Conservation (phyloP, 352 stramenopile genomes). For the Lagenidium giganteum region DNA sequence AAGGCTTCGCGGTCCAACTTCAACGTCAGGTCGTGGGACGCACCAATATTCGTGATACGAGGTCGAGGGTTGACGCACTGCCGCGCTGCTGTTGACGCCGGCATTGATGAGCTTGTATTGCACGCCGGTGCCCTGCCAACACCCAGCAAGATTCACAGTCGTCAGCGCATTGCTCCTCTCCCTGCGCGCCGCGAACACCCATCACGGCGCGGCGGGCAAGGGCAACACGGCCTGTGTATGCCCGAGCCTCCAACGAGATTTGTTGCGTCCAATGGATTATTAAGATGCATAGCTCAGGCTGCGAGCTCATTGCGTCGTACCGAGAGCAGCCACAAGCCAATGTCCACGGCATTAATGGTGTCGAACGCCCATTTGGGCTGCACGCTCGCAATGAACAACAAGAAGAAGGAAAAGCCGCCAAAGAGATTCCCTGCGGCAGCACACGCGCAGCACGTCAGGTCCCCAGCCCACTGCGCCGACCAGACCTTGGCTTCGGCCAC, state of each 20-base stretch:
- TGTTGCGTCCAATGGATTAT: too few relatives aligned
- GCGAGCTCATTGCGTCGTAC: constrained; percentile 10
- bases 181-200: too few relatives aligned
- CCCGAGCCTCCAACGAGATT: background rate
- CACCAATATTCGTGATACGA: too few relatives aligned
- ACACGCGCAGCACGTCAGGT: too few relatives aligned
- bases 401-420: constrained; percentile 25
- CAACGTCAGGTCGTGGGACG: too few relatives aligned
- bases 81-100: constrained; percentile 24
- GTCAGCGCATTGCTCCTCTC: too few relatives aligned
- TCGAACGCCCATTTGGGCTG: constrained; percentile 40
- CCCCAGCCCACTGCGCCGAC: too few relatives aligned
- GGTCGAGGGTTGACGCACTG: too few relatives aligned
- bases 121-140: constrained; percentile 35
- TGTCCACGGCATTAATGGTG: constrained; percentile 43
- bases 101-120: constrained; percentile 68
- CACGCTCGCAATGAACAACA: constrained; percentile 30
- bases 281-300: too few relatives aligned
- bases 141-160: too few relatives aligned
- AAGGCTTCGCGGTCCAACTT: too few relatives aligned
- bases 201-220: background rate
- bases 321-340: constrained; percentile 48
- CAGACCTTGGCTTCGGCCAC: background rate
- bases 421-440: constrained; percentile 25
- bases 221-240: background rate